Base-by-base conservation (phyloP, 768 basidiomycete genomes). In the Tulasnella sp. region DNA sequence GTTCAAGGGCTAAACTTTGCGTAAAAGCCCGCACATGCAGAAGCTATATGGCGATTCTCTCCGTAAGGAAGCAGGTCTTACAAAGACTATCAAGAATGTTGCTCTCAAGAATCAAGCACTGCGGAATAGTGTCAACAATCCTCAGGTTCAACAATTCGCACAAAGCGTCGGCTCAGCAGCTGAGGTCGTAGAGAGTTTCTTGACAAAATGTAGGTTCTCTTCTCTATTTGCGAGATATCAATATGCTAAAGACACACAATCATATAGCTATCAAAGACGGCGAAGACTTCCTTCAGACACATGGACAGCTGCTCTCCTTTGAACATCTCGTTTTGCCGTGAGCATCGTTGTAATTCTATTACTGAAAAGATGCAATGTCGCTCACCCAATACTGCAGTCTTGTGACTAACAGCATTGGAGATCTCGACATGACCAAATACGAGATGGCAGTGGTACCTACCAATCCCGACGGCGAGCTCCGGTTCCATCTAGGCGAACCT, bases 81-180 rank as follows among this genome's bases (percentile, higher is more conserved):
- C 93, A 59, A 95, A 96, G 69, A 92, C 96, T n/a, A 81, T 99
- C 65, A 92, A 91, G 67, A 85, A 74, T 53, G 88, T 92, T 8
- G 91, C 91, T 3, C 79, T 74, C 61, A 82, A 81, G 68, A 87
- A 89, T 55, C 0, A 74, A 75, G 25, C 71, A 83, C 5, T 63
- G 93, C 22, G 85, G 88, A 59, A 76, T 27, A 85, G 86, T 9
- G 81, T 77, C n/a, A 75, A 73, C 43, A 86, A 91, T 65, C 31
- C 45, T 2, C 45, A 28, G 10, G 90, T 86, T 7, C 76, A 77
- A 58, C 92, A 93, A 64, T 89, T 98, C 55, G 84, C 82, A 59
- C 92, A 89, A 12, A 93, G 87, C 0, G 83, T 98, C 61, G 91
- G 93, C 56, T 93, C 91, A 66, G 93, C 92, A 6, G 80, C 85